Evolutionary conservation across 805 yeast genomes (phyloP), one percentile per base, ranked within the genome.

Genomic region (Metschnikowia gelsemii): DNA sequence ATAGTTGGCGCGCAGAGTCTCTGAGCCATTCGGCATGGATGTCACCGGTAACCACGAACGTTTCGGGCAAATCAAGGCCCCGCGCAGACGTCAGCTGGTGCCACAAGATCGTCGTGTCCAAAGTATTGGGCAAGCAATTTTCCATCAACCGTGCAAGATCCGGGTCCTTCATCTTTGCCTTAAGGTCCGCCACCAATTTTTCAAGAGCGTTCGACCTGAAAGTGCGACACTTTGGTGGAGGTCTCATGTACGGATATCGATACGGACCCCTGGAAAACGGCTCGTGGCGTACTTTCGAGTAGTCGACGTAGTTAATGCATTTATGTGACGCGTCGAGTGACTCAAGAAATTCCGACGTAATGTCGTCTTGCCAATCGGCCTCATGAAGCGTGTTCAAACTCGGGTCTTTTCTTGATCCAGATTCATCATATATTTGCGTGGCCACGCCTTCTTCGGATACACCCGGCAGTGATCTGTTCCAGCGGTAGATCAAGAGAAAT

Each of bases 1-100:
- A 75, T 35, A 88, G 63, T 57, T 88, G 96, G 51, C 93, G 69
- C 0, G 95, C 87, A 1, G 95, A 81, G 61, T 88, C 96, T 39
- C 96, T 65, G 35, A 88, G 66, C 96, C 96, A 88, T 61, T 88
- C 96, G 2, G 96, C 96, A 59, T 87, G 89, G 42, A 88, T 88
- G 57, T 88, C 96, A 8, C 96, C 96, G 0, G 96, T 88, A 23
- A 87, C 91, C 1, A 88, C 76, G 61, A 88, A 88, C 0, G 95
- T 72, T 47, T 80, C 77, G 0, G 89, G 64, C 9, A 20, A 16
- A 9, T 43, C 47, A 13, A 28, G 18, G 4, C 13, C 50, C 37
- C 16, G 48, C 38, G 40, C 36, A 28, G 11, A 51, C 53, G 13
- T 59, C 24, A 40, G 47, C 30, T 28, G 37, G 59, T 83, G 87